Base-by-base conservation (phyloP, 2,329 filamentous ascomycete genomes). In the Stachybotrys chlorohalonatus region DNA sequence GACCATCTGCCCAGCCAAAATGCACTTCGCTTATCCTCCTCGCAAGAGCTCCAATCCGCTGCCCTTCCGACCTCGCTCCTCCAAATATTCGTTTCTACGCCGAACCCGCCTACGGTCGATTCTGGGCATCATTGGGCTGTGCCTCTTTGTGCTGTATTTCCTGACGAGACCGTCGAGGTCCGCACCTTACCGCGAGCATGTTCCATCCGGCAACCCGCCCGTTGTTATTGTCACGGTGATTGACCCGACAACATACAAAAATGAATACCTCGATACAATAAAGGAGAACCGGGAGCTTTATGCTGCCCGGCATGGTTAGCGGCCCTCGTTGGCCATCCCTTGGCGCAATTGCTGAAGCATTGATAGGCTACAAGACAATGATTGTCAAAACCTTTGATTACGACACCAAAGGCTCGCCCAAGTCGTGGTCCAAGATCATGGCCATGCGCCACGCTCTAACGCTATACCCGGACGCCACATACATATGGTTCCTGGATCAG, bases 21-120 rank as follows among this genome's bases (percentile, higher is more conserved):
- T 96, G 90, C 92, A 96, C 71, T 91, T 93, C 78, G 90, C 92
- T 59, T 85, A 95, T 64, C 91, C 91, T 54, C 83, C 90, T 65
- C 87, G 91, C 70, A 95, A 93, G 74, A 84, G 82, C 66, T 93
- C 89, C 60, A 84, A 87, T 66, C 83, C 87, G 61, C 83, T 85
- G 60, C 85, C 86, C 32, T 93, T 89, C 72, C 78, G 79, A 60
- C 77, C 81, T 51, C 79, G 84, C 64, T 78, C 80, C 60, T 74
- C 83, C 65, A 73, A 77, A 61, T 69, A 75, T 17, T 67, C 82
- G 51, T 64, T 75, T 57, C 65, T 83, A 58, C 82, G 87, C 58
- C 80, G 83, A 61, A 83, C 79, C 64, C 83, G 87, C 60, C 65
- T 86, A 53, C 84, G 84, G 67, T 71, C 81, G 3, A 66, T 85